Conservation (phyloP, 768 basidiomycete species). For the Suillus bovinus region DNA sequence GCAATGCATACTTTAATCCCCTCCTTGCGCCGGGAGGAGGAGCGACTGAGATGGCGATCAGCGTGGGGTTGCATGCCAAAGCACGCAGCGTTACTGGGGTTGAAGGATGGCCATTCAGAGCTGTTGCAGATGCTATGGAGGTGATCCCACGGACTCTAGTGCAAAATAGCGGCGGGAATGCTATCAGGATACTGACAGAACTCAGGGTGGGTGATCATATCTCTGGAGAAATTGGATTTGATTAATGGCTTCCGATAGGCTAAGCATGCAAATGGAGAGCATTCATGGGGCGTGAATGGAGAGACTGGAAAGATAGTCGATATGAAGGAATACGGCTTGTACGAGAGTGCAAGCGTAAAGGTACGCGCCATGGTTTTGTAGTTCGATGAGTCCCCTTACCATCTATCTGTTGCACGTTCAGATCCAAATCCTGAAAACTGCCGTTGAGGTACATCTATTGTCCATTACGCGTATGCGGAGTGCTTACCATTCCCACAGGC, state of each 20-base stretch:
- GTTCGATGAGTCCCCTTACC: neutral
- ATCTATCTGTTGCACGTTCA: slow-evolving; percentile 23
- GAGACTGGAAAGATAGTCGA: slow-evolving; percentile 95
- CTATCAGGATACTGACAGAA: slow-evolving; percentile 90
- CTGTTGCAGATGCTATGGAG: slow-evolving; percentile 95
- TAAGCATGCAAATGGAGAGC: slow-evolving; percentile 89
- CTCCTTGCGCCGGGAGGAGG: slow-evolving; percentile 93
- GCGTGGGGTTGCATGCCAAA: slow-evolving; percentile 80
- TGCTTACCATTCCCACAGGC: slow-evolving; percentile 46
- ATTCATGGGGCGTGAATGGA: slow-evolving; percentile 94
- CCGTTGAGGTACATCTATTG: slow-evolving; percentile 69
- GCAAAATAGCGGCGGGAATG: slow-evolving; percentile 95
- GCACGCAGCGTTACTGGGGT: slow-evolving; percentile 82
- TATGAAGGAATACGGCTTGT: slow-evolving; percentile 92
- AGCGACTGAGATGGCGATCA: slow-evolving; percentile 98
- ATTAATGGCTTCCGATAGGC: slow-evolving; percentile 50
- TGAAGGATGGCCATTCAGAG: slow-evolving; percentile 88
- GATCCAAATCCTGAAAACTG: slow-evolving; percentile 97
- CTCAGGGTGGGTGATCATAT: slow-evolving; percentile 63
- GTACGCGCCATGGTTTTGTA: slow-evolving; percentile 31
- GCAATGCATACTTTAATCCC: slow-evolving; percentile 97
- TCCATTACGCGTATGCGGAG: neutral
- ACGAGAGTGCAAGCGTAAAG: slow-evolving; percentile 97
- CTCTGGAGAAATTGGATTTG: neutral
- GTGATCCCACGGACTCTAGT: slow-evolving; percentile 94